Conservation (phyloP, 352 stramenopile genomes). For the Phytophthora foliorum region DNA sequence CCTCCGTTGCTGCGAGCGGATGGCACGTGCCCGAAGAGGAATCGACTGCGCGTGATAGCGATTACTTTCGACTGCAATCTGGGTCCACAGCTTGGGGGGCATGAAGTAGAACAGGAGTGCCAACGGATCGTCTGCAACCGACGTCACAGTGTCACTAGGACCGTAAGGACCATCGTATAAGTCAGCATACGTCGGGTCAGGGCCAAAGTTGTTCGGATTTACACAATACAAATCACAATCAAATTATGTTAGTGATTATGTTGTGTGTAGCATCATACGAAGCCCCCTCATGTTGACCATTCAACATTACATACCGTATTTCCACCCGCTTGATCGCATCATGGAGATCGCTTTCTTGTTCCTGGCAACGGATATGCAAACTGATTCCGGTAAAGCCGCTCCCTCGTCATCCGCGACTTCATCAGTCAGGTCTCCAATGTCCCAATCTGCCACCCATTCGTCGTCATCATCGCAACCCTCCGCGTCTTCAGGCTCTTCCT, state of each 20-base stretch:
- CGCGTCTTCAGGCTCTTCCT: not conserved
- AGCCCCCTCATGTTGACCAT: too few relatives aligned
- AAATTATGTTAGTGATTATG: too few relatives aligned
- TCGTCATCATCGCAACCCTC: not conserved
- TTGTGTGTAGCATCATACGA: too few relatives aligned
- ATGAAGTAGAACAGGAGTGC: conserved; percentile 27
- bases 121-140: conserved; percentile 1
- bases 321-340: conserved; percentile 2
- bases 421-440: conserved; percentile 1
- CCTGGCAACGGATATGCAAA: not conserved
- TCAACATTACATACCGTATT: conserved; percentile 8
- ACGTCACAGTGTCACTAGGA: conserved; percentile 3
- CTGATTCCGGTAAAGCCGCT: not conserved
- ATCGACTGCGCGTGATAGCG: conserved; percentile 12
- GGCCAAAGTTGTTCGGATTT: too few relatives aligned
- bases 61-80: conserved; percentile 15
- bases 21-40: not conserved
- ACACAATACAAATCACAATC: too few relatives aligned
- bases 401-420: not conserved
- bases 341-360: not conserved
- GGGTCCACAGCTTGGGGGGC: conserved; percentile 8
- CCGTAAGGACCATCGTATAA: conserved; percentile 14
- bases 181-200: conserved; percentile 6
- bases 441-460: not conserved
- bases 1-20: conserved; percentile 7